Evolutionary conservation across 2,329 filamentous ascomycete genomes (phyloP).

Genomic region (Sporothrix brunneoviolacea): DNA sequence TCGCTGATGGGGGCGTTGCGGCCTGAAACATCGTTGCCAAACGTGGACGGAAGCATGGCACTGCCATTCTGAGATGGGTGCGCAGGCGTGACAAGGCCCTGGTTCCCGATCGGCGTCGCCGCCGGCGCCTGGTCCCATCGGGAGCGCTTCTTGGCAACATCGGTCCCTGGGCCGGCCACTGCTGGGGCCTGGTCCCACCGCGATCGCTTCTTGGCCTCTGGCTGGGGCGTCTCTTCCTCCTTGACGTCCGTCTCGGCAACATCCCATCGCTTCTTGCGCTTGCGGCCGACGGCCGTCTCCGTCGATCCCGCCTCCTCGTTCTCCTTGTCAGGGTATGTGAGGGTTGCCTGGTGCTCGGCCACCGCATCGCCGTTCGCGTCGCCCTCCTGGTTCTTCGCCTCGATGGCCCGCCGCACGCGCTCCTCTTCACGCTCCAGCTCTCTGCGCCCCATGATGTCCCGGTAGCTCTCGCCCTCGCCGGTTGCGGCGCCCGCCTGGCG

Average conservation of each 20-base stretch:
- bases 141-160: slow-evolving; percentile 66
- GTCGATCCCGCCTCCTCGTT: slow-evolving; percentile 64
- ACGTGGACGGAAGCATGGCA: slow-evolving; percentile 36
- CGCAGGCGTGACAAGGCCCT: slow-evolving; percentile 71
- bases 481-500: slow-evolving; percentile 51
- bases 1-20: slow-evolving; percentile 82
- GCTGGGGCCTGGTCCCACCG: slow-evolving; percentile 82
- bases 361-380: slow-evolving; percentile 61
- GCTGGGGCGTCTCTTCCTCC: slow-evolving; percentile 30
- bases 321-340: slow-evolving; percentile 69
- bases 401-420: slow-evolving; percentile 71
- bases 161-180: slow-evolving; percentile 44
- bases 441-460: slow-evolving; percentile 82
- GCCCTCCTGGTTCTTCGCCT: slow-evolving; percentile 60
- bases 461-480: slow-evolving; percentile 69
- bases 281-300: slow-evolving; percentile 57
- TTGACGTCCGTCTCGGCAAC: slow-evolving; percentile 51
- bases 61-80: slow-evolving; percentile 58
- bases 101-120: slow-evolving; percentile 66
- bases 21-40: slow-evolving; percentile 73
- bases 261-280: slow-evolving; percentile 96
- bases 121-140: slow-evolving; percentile 84
- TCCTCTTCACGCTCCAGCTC: slow-evolving; percentile 93
- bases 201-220: slow-evolving; percentile 67
- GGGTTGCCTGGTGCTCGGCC: slow-evolving; percentile 62